These are phyloP conservation scores for Ilyonectria mors-panacis DNA, from an alignment of 2,329 filamentous ascomycete genomes.

Conservation along the genomic window DNA sequence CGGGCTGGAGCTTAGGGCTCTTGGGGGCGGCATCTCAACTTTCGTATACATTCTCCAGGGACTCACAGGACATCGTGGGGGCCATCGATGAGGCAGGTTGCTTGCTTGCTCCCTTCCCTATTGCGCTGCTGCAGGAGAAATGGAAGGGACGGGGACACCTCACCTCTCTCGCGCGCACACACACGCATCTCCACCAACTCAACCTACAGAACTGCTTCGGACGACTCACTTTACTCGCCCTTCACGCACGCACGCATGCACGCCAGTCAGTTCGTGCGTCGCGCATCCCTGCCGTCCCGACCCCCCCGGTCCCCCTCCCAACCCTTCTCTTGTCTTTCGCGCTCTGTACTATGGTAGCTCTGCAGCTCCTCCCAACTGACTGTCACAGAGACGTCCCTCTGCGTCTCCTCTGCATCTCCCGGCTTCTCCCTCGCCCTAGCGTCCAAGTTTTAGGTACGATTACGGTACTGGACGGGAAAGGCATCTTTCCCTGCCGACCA, in stretches of 20 bases:
- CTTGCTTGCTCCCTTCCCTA: conserved; percentile 22
- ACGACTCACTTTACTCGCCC: conserved; percentile 22
- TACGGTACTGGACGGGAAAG: conserved; percentile 21
- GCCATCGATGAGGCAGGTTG: conserved; percentile 13
- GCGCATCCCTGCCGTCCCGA: conserved; percentile 47
- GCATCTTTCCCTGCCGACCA: conserved; percentile 17
- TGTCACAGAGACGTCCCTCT: neutral
- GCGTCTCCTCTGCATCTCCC: conserved; percentile 2
- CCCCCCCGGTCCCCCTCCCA: conserved; percentile 45
- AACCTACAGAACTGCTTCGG: conserved; percentile 38
- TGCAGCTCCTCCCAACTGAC: conserved; percentile 14
- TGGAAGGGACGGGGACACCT: conserved; percentile 26
- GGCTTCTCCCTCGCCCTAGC: conserved; percentile 17
- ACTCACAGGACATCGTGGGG: neutral
- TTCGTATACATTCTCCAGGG: neutral
- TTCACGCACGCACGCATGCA: conserved; percentile 36
- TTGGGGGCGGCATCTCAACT: neutral
- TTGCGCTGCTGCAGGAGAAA: conserved; percentile 30
- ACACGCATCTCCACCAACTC: conserved; percentile 36
- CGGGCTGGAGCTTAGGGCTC: neutral
- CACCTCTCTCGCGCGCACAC: conserved; percentile 15
- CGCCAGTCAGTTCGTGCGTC: conserved; percentile 47
- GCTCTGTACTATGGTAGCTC: conserved; percentile 8
- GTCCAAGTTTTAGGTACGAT: conserved; percentile 12
- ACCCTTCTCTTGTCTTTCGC: conserved; percentile 36